phyloP scores from a whole-genome alignment of 257 asterid species.

The Echites panduratus region DNA sequence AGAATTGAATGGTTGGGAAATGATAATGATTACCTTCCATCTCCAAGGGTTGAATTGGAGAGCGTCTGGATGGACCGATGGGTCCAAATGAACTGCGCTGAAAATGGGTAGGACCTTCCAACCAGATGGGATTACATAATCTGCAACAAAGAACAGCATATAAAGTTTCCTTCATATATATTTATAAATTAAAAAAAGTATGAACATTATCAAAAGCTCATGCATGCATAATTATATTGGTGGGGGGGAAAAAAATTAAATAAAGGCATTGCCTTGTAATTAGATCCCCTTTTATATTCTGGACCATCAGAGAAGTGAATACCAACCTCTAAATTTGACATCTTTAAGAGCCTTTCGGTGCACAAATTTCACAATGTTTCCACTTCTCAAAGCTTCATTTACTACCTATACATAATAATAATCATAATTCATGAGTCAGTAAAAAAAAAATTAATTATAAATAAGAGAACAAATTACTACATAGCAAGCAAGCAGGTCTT shows the following conservation, averaged over 20 bases:
- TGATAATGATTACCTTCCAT: constrained; percentile 51
- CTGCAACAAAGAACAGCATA: constrained; percentile 17
- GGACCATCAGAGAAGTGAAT: constrained; percentile 10
- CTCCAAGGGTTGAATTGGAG: constrained; percentile 63
- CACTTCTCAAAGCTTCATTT: constrained; percentile 80
- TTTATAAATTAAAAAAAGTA: constrained; percentile 13
- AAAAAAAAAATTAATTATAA: no score
- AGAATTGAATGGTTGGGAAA: neutral
- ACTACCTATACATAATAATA: constrained; percentile 38
- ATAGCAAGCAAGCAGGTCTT: neutral
- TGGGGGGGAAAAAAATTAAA: neutral
- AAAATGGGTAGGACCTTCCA: constrained; percentile 85
- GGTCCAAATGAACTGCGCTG: constrained; percentile 75
- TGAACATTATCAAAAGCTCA: constrained; percentile 23
- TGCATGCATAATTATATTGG: constrained; percentile 32
- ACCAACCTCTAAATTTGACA: constrained; percentile 61
- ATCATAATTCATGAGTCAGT: no score
- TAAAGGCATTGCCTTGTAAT: neutral
- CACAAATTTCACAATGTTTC: constrained; percentile 82
- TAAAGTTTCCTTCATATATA: neutral
- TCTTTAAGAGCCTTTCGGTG: constrained; percentile 86
- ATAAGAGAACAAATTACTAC: no score
- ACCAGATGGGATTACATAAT: constrained; percentile 66
- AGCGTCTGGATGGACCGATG: constrained; percentile 49
- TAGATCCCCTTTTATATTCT: neutral